Evolutionary conservation across 179 eudicot genomes (phyloP), one percentile per base, ranked within the genome.

Genomic region (Drosera spatulata): DNA sequence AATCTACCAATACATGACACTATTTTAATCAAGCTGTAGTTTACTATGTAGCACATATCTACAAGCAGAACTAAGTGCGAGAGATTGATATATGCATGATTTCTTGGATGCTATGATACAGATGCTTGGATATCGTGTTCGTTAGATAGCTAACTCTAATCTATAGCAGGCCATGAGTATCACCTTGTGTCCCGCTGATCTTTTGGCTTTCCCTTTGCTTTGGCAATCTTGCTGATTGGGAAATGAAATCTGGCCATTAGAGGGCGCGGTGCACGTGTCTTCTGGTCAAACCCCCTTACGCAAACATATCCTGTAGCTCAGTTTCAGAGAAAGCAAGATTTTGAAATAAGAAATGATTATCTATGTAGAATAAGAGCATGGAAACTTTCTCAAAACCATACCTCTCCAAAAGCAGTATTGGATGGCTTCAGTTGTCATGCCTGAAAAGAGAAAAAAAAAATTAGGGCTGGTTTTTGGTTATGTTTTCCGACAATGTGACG

Each of bases 341-440:
- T 22, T 22, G 0, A 22, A 22, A 22, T 22, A 22, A 22, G 33
- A 22, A 22, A 22, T 22, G 33, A 0, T 22, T 22, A 22, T 22
- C 33, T 0, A 22, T 22, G 1, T 22, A 22, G 33, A 22, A 22
- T 22, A 22, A 22, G 33, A 22, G 33, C 0, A 22, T 22, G 1
- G 33, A 22, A 22, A 22, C 33, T 22, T 22, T 22, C 33, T 22
- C 33, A 22, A 22, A 22, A 22, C 1, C 74, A 57, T 82, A 93
- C 99, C 99, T 83, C 79, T 73, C 79, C 90, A 83, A 61, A 81
- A 84, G 73, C 95, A 89, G 67, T 72, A 71, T 50, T 79, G 93
- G 58, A 93, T 89, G 52, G 70, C 87, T 56, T 71, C 72, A 3
- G 80, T 80, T 10, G 83, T 45, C 56, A 90, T 60, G 49, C 90